Base-by-base conservation (phyloP, 2,329 filamentous ascomycete species). In the Ophiostoma sp. region DNA sequence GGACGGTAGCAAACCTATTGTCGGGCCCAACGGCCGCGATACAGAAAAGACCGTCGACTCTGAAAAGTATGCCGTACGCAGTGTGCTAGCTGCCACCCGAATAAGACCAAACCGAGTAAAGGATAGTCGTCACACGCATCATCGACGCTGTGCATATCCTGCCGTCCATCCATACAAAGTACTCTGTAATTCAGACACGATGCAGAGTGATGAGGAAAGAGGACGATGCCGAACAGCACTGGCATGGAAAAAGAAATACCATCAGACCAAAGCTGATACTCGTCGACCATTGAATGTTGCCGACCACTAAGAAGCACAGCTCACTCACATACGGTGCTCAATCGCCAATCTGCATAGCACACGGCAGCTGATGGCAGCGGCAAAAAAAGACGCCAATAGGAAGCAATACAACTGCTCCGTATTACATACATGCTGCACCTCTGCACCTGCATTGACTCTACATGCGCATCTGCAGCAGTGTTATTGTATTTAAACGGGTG, bases 401-500 rank as follows among this genome's bases (percentile, higher is more conserved):
- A 57, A 57, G 52, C 52, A 27, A 57, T 48, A 17, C 44, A 17
- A 48, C 44, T 48, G 15, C 17, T 17, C 20, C 44, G 44, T 48
- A 20, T 17, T 20, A 48, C 44, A n/a, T 31, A 31, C 44, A n/a
- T 48, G 20, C 41, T 54, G 48, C 48, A 54, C 48, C 13, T 54
- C 20, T n/a, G 11, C 52, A 57, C 52, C 52, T 57, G 23, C 52
- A n/a, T n/a, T 17, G 44, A n/a, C 44, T 17, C n/a, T 48, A n/a
- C 52, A 57, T 57, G 52, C 52, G 52, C 23, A 57, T 57, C 31
- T 57, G 52, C 52, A 57, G 52, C n/a, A 27, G 44, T 48, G 8
- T 20, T 48, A 7, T n/a, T 48, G 44, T 7, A 10, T 1, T 39
- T n/a, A 7, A n/a, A 48, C n/a, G 44, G 7, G 20, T 20, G 44